Evolutionary conservation across 2,329 filamentous ascomycete species (phyloP), one percentile per base, ranked within the genome.

Genomic region (Phialocephala sp.): DNA sequence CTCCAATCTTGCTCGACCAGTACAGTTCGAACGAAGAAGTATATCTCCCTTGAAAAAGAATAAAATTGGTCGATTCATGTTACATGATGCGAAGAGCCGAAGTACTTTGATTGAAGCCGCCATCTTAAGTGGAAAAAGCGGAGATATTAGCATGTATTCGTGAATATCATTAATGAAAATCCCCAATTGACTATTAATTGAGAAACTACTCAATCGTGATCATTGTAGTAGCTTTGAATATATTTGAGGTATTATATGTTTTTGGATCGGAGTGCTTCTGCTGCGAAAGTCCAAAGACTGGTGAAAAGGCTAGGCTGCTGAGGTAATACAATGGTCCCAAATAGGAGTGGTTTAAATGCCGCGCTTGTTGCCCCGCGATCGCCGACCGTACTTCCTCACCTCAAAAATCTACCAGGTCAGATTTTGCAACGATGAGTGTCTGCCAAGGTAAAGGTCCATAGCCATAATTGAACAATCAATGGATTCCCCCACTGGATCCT

Each of bases 1-100:
- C 77, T 37, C 54, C 54, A 36, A 57, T 57, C 54, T 57, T 37
- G 4, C 11, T 6, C n/a, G 24, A 39, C 39, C 24, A 52, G 47
- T 15, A 14, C 1, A 52, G 14, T 14, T 9, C 5, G 12, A 52
- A 9, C 43, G 15, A 22, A 20, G 8, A 20, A 22, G 20, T 20
- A 6, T 3, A 32, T 32, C 6, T 6, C 6, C 6, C 6, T 32
- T 6, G 27, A 3, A 32, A 32, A 32, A 6, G 27, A 32, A 32
- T 50, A 24, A 50, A 12, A 50, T 8, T n/a, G 9, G 22, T 8
- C 1, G 1, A n/a, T 22, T 54, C 14, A 54, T 12, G 32, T 54
- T 12, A 22, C 50, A 54, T 27, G 24, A 54, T 18, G 24, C 24
- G 18, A 54, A 54, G 4, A 22, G 24, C 3, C 24, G 24, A 32